Evolutionary conservation across 2,329 filamentous ascomycete species (phyloP), one percentile per base, ranked within the genome.

Genomic region (Arthrobotrys musiformis): DNA sequence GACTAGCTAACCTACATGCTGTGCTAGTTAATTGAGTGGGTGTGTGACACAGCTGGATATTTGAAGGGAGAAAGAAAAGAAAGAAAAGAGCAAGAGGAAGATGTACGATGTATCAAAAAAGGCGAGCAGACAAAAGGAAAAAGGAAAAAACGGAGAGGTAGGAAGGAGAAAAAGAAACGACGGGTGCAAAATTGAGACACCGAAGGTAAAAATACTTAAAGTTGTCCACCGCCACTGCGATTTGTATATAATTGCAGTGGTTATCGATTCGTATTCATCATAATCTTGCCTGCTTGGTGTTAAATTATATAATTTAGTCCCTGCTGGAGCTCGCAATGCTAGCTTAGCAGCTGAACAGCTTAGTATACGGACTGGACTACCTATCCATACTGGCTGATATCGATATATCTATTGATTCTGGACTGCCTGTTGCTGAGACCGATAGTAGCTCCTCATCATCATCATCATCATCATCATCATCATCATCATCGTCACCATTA

Each of bases 21-120:
- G n/a, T n/a, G n/a, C n/a, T n/a, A n/a, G n/a, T n/a, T n/a, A n/a
- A n/a, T n/a, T 33, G 17, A 26, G 50, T 35, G 35, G 40, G 56
- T 72, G 60, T 70, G 69, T 73, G 60, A 73, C 69, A 60, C 60
- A 67, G 52, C 54, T 50, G n/a, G 58, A 44, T 50, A 35, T 13
- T 46, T 8, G 26, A 19, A 68, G 3, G 22, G 22, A 40, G 52
- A 22, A 33, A 19, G 30, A 66, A 63, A 17, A 50, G 13, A 37
- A 22, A 11, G 42, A 46, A 15, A 22, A 28, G 46, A 17, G n/a
- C 24, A 69, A 69, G 48, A 24, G 56, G 30, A 42, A 58, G 22
- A 60, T 17, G 19, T 3, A 42, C n/a, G 40, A 19, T 4, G 15
- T 2, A 40, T 40, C 37, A 40, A 40, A 40, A n/a, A n/a, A n/a